These are phyloP conservation scores for Lonicera japonica DNA, from an alignment of 129 eudicot species.

Conservation along the genomic window DNA sequence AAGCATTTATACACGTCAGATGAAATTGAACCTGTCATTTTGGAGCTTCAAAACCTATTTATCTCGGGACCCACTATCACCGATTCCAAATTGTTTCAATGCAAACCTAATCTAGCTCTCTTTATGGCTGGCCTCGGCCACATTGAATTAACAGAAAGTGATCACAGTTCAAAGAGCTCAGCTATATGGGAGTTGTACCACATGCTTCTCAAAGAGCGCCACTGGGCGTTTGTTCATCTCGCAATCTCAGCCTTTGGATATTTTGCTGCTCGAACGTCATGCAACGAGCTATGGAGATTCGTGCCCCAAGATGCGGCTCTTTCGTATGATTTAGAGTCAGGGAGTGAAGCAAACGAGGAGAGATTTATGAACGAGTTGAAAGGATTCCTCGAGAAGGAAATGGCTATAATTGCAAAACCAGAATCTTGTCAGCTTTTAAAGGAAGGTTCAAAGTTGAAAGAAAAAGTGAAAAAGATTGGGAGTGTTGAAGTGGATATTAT, in stretches of 20 bases:
- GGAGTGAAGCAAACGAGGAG: conserved; percentile 54
- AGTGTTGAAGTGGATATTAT: conserved; percentile 7
- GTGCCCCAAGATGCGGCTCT: conserved; percentile 87
- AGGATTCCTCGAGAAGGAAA: conserved; percentile 73
- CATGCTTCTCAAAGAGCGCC: conserved; percentile 71
- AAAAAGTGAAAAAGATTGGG: conserved; percentile 25
- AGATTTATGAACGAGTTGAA: conserved; percentile 87
- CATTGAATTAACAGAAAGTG: conserved; percentile 46
- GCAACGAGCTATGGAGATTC: conserved; percentile 81
- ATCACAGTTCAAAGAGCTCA: conserved; percentile 36
- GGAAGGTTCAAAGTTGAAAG: conserved; percentile 53
- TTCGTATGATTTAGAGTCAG: conserved; percentile 61
- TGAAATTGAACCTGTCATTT: conserved; percentile 60
- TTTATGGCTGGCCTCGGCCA: conserved; percentile 76
- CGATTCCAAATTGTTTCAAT: conserved; percentile 40
- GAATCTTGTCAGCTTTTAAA: conserved; percentile 35
- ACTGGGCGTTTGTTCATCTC: conserved; percentile 82
- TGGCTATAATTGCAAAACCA: conserved; percentile 34
- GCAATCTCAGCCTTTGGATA: conserved; percentile 73
- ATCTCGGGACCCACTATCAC: conserved; percentile 32
- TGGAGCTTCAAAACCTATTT: conserved; percentile 66
- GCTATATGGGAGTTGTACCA: conserved; percentile 71
- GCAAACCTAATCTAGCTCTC: conserved; percentile 75
- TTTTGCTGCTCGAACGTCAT: conserved; percentile 79
- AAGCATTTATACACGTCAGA: conserved; percentile 62